Evolutionary conservation across 805 yeast genomes (phyloP), one percentile per base, ranked within the genome.

Genomic region (Ogataea siamensis): DNA sequence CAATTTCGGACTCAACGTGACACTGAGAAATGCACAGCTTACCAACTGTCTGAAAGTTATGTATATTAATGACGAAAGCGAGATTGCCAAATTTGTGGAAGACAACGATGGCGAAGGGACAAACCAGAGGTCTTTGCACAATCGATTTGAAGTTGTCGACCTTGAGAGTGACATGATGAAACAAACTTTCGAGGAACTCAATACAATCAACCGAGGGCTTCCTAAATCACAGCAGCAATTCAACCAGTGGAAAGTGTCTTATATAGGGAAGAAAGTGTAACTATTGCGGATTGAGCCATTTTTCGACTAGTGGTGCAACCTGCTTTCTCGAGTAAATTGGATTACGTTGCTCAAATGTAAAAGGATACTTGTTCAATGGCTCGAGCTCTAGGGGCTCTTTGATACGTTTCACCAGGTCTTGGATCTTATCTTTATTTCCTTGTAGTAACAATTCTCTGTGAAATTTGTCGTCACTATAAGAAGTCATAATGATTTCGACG

Each of bases 301-400:
- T 28, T 21, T 53, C 49, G 22, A 74, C 38, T 10, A 67, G 54
- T 1, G 97, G 97, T 4, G 86, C 95, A 9, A 88, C 86, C 56
- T 85, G 94, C 57, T 89, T 89, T 51, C 97, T 72, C 23, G 93
- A 83, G 1, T 91, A 89, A 6, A 63, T 57, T 10, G 71, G 51
- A 43, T 83, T 78, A 5, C 37, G 45, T 45, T 68, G 70, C 17
- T 13, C 21, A 23, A 38, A 38, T 21, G 33, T 16, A 11, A 30
- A 22, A 15, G 35, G 35, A 20, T 15, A 31, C 15, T 12, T 16
- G 7, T 14, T 11, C 10, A 25, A 10, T 4, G 35, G 37, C 21
- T 38, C 51, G 12, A 67, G 43, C 14, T 58, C 51, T 27, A 68
- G 52, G 5, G 53, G 56, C 8, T 42, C 46, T 15, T 30, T 13